These are phyloP conservation scores for Candida sanyiensis DNA, from an alignment of 805 yeast species.

Conservation along the genomic window DNA sequence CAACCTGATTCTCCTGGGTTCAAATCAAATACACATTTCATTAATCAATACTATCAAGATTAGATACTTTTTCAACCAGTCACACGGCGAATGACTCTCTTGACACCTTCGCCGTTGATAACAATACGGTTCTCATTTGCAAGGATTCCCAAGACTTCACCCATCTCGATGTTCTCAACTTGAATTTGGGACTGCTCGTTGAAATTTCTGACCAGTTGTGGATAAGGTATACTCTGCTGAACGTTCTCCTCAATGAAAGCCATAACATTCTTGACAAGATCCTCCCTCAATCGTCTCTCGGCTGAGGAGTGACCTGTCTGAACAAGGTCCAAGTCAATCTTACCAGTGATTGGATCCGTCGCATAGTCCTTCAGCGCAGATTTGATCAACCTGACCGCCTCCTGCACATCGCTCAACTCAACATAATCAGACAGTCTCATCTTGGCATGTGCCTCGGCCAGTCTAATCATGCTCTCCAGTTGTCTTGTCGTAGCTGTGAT, in stretches of 20 bases:
- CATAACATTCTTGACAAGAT: conserved; percentile 57
- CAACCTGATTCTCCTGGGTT: conserved; percentile 7
- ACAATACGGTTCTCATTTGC: conserved; percentile 66
- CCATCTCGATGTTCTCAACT: conserved; percentile 66
- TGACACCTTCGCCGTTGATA: conserved; percentile 66
- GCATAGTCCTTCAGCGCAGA: conserved; percentile 97
- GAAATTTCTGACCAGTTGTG: conserved; percentile 51
- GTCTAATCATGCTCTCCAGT: conserved; percentile 89
- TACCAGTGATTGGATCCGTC: conserved; percentile 94
- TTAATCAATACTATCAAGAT: too few species aligned
- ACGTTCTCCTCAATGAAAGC: conserved; percentile 42
- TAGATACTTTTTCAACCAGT: too few species aligned
- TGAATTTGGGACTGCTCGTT: conserved; percentile 61
- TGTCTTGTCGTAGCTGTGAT: conserved; percentile 98
- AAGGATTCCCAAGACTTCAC: conserved; percentile 60
- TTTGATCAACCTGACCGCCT: conserved; percentile 87
- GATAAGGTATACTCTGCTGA: conserved; percentile 48
- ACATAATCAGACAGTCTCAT: conserved; percentile 77
- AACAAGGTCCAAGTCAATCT: conserved; percentile 94
- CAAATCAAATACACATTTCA: too few species aligned
- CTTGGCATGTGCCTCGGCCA: conserved; percentile 95
- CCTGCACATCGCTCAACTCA: conserved; percentile 75
- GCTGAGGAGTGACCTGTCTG: conserved; percentile 93
- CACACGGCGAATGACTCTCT: conserved; percentile 44
- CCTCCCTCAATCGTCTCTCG: conserved; percentile 73